phyloP scores from a whole-genome alignment of 108 stramenopile genomes.

The Nitzschia putrida region DNA sequence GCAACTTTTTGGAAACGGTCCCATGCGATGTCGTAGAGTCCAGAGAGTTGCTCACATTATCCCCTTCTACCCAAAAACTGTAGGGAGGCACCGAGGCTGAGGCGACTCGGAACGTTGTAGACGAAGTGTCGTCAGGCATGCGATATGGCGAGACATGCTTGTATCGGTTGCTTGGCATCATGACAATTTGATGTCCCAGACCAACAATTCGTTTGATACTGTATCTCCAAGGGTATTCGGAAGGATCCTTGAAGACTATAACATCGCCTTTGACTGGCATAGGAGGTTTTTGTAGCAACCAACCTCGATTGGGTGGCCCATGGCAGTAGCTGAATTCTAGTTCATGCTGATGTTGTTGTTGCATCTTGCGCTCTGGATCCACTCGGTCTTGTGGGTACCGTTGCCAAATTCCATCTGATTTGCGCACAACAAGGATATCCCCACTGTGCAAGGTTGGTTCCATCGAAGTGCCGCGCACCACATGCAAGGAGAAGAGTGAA shows the following conservation, averaged over 20 bases:
- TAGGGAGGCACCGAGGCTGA: conserved; percentile 25
- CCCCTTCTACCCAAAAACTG: conserved; percentile 68
- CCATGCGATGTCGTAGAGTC: conserved; percentile 60
- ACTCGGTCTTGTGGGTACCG: conserved; percentile 16
- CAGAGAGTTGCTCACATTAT: conserved; percentile 43
- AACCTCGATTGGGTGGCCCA: conserved; percentile 2
- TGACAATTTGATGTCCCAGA: conserved; percentile 63
- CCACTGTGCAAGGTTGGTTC: conserved; percentile 64
- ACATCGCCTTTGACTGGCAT: conserved; percentile 40
- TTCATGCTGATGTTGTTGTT: conserved; percentile 21
- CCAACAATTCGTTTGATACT: conserved; percentile 68
- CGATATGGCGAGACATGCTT: not conserved
- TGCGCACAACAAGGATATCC: conserved; percentile 67
- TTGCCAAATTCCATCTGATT: conserved; percentile 51
- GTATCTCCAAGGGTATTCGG: conserved; percentile 41
- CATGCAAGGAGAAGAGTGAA: conserved; percentile 49
- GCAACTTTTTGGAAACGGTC: conserved; percentile 61
- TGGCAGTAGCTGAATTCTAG: conserved; percentile 25
- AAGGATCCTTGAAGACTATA: conserved; percentile 43
- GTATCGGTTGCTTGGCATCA: conserved; percentile 21
- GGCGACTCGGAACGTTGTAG: conserved; percentile 7
- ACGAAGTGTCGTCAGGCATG: not conserved
- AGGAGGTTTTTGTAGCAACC: conserved; percentile 35
- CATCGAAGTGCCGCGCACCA: conserved; percentile 66
- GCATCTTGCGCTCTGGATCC: not conserved